phyloP scores from a whole-genome alignment of 1,284 basidiomycete species.

The Ceratorhiza oryzae-sativae region DNA sequence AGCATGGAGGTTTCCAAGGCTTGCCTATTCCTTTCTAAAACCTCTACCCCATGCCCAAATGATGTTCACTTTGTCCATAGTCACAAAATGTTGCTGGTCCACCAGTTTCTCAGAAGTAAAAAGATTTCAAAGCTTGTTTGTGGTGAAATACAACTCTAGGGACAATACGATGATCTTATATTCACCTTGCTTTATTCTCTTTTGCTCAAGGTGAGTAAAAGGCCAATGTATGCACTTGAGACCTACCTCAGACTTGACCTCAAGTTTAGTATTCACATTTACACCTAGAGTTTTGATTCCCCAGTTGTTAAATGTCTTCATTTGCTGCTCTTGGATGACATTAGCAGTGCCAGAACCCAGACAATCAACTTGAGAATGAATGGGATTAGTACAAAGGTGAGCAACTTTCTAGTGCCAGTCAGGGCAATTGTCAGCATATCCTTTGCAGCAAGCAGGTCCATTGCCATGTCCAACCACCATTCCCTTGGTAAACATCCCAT shows the following conservation, averaged over 20 bases:
- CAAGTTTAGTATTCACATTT: neutral
- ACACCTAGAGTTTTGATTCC: neutral
- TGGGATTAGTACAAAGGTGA: neutral
- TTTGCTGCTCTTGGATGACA: conserved; percentile 4
- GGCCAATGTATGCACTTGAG: neutral
- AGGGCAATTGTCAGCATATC: neutral
- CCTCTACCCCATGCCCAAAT: neutral
- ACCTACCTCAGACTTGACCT: neutral
- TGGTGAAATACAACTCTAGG: neutral
- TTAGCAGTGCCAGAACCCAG: neutral
- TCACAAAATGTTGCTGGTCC: neutral
- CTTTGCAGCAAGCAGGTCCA: neutral
- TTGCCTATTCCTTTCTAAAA: neutral
- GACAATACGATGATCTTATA: conserved; percentile 20
- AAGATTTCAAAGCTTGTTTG: conserved; percentile 3
- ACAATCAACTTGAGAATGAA: neutral
- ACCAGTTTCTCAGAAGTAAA: neutral
- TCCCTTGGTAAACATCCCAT: neutral
- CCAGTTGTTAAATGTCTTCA: neutral
- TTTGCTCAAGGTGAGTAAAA: neutral
- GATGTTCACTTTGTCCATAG: conserved; percentile 11
- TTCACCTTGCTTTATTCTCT: neutral
- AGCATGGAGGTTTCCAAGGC: neutral
- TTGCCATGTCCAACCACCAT: neutral
- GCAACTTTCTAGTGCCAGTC: conserved; percentile 8